These are phyloP conservation scores for Isabelozyma gotoi DNA, from an alignment of 805 yeast species.

Conservation along the genomic window DNA sequence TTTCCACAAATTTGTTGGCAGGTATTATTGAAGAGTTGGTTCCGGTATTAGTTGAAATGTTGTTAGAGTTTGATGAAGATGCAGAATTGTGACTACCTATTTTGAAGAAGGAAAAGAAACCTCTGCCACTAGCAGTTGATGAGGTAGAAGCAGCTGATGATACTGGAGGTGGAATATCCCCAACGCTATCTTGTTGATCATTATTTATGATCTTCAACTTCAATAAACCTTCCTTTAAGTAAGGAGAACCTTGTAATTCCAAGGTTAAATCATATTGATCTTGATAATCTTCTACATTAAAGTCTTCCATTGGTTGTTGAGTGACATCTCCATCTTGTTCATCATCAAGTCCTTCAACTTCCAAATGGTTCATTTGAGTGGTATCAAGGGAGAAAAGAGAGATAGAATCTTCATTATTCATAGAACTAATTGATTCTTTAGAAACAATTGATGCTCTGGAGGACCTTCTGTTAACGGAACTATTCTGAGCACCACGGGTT, in stretches of 20 bases:
- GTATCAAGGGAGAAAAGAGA: constrained; percentile 40
- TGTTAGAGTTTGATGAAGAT: constrained; percentile 2
- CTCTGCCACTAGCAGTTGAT: constrained; percentile 16
- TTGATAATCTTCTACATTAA: constrained; percentile 40
- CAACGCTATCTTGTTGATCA: constrained; percentile 31
- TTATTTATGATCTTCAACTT: constrained; percentile 38
- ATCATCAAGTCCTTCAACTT: constrained; percentile 6
- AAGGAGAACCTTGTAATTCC: constrained; percentile 72
- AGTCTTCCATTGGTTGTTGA: constrained; percentile 31
- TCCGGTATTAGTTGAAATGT: neutral
- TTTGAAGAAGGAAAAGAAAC: constrained; percentile 28
- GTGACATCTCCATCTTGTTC: constrained; percentile 9
- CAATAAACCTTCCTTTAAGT: constrained; percentile 72
- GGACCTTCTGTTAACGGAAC: constrained; percentile 25
- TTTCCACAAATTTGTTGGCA: constrained; percentile 37
- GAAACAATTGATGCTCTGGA: constrained; percentile 35
- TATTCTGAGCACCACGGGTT: constrained; percentile 4
- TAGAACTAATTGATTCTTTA: constrained; percentile 24
- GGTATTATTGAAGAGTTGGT: constrained; percentile 9
- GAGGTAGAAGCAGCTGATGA: constrained; percentile 10
- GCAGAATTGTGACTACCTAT: constrained; percentile 6
- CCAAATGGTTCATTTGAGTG: constrained; percentile 14
- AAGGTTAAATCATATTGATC: constrained; percentile 57
- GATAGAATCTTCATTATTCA: constrained; percentile 25
- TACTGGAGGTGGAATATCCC: constrained; percentile 8